phyloP scores from a whole-genome alignment of 148 eudicot species.

The Rhododendron vialii region DNA sequence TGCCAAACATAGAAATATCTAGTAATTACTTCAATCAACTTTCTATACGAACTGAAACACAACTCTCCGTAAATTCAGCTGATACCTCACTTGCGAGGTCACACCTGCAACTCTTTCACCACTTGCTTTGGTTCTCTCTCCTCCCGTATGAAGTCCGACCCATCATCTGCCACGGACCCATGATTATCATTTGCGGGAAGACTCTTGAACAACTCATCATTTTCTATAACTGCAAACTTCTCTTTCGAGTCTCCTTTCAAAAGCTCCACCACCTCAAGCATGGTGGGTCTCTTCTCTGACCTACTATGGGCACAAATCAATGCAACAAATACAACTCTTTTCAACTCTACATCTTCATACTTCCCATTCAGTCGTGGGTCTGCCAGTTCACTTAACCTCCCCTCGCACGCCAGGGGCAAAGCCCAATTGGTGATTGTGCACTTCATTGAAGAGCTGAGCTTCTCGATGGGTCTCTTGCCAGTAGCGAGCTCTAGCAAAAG shows the following conservation, averaged over 20 bases:
- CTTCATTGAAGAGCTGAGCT: slow-evolving; percentile 31
- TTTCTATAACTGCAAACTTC: slow-evolving; percentile 46
- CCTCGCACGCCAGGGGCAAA: slow-evolving; percentile 58
- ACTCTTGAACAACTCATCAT: slow-evolving; percentile 39
- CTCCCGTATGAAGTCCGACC: slow-evolving; percentile 32
- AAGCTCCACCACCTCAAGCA: slow-evolving; percentile 72
- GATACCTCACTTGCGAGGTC: not conserved
- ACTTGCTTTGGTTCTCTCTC: slow-evolving; percentile 19
- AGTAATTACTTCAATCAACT: not conserved
- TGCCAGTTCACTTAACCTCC: slow-evolving; percentile 57
- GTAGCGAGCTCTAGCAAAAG: slow-evolving; percentile 81
- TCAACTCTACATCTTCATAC: slow-evolving; percentile 66
- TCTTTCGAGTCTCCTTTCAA: slow-evolving; percentile 69
- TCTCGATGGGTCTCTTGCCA: slow-evolving; percentile 76
- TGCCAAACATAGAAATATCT: not conserved
- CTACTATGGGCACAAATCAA: slow-evolving; percentile 65
- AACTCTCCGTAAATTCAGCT: not conserved
- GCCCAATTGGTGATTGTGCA: slow-evolving; percentile 74
- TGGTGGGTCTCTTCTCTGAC: slow-evolving; percentile 82
- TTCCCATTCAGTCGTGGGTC: slow-evolving; percentile 68
- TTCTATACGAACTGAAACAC: not conserved
- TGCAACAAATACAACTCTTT: slow-evolving; percentile 47
- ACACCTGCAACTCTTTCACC: not conserved
- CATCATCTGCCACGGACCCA: slow-evolving; percentile 21
- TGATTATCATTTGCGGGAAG: slow-evolving; percentile 12